Conservation (phyloP, 2,329 filamentous ascomycete genomes). For the Claviceps sp. region DNA sequence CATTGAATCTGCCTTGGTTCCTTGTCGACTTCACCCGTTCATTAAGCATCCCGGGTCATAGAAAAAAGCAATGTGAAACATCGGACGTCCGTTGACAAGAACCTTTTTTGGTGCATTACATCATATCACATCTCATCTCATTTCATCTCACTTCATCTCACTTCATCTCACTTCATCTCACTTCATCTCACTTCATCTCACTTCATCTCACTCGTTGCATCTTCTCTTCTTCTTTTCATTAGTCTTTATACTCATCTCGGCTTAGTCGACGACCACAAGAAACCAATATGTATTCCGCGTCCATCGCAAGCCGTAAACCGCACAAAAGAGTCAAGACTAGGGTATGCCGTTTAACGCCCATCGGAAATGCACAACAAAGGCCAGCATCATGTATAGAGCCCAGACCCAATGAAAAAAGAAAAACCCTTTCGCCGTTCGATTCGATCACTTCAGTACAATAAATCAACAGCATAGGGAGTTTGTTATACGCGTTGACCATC, state of each 20-base stretch:
- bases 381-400: background rate
- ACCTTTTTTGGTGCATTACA: too few relatives aligned
- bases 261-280: background rate
- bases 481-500: background rate
- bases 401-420: background rate
- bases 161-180: too few relatives aligned
- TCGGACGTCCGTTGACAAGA: too few relatives aligned
- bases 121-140: too few relatives aligned
- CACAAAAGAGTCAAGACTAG: conserved; percentile 7
- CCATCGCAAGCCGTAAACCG: conserved; percentile 7
- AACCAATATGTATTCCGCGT: background rate
- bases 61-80: too few relatives aligned
- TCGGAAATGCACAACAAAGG: conserved; percentile 18
- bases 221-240: conserved; percentile 1
- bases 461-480: conserved; percentile 2
- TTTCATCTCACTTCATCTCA: too few relatives aligned
- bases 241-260: background rate
- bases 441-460: background rate
- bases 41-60: too few relatives aligned
- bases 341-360: conserved; percentile 22
- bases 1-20: too few relatives aligned
- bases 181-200: too few relatives aligned
- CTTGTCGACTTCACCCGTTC: too few relatives aligned
- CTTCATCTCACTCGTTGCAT: too few relatives aligned
- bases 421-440: background rate